Conservation (phyloP, 1,284 basidiomycete species). For the Malassezia caprae region DNA sequence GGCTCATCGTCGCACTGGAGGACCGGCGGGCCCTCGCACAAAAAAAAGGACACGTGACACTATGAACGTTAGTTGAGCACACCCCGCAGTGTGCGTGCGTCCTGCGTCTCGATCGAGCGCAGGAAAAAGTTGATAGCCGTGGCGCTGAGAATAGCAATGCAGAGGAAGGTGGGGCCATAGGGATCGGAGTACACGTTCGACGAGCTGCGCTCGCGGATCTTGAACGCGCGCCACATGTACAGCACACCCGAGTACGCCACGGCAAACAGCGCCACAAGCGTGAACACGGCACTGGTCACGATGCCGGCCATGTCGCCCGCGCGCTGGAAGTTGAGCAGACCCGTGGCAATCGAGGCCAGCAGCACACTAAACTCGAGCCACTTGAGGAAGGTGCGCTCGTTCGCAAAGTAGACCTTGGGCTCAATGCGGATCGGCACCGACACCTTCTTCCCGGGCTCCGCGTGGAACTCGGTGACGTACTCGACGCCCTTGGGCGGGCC, state of each 20-base stretch:
- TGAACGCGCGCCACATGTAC: constrained; percentile 73
- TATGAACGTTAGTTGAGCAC: constrained; percentile 24
- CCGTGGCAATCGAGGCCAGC: constrained; percentile 45
- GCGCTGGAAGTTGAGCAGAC: constrained; percentile 66
- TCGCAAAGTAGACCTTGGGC: constrained; percentile 95
- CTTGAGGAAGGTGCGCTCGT: constrained; percentile 63
- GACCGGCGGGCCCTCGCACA: neutral
- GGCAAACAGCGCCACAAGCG: constrained; percentile 72
- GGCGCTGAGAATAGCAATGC: constrained; percentile 28
- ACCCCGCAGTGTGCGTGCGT: constrained; percentile 24
- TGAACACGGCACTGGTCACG: constrained; percentile 76
- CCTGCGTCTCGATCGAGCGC: constrained; percentile 27
- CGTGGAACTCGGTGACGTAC: constrained; percentile 65
- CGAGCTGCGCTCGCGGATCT: constrained; percentile 52
- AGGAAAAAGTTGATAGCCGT: constrained; percentile 43
- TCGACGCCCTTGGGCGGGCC: constrained; percentile 52
- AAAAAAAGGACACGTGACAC: constrained; percentile 2
- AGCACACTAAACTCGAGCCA: constrained; percentile 82
- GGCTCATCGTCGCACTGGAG: neutral
- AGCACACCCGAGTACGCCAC: constrained; percentile 79
- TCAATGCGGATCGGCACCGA: constrained; percentile 86
- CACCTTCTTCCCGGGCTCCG: constrained; percentile 78
- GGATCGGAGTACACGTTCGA: constrained; percentile 46
- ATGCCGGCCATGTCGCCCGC: constrained; percentile 67
- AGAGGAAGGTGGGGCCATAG: constrained; percentile 40